A percentile compares a stretch with the other conserved stretches of the same genome.
These are phyloP conservation scores for Jaltomata sinuosa DNA, from an alignment of 257 asterid genomes.

Conservation along the genomic window DNA sequence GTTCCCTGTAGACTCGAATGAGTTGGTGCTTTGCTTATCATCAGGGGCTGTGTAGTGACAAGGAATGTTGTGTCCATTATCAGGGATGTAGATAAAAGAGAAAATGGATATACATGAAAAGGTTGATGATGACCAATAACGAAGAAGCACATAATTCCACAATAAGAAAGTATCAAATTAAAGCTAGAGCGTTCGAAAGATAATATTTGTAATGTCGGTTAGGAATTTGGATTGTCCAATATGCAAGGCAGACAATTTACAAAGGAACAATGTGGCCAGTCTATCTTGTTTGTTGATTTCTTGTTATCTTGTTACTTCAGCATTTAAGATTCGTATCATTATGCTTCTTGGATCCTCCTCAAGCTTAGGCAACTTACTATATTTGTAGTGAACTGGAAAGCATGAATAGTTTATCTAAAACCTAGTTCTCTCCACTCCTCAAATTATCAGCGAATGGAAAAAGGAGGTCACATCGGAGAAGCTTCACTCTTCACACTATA, in stretches of 20 bases:
- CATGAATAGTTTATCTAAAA: background rate
- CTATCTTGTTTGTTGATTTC: background rate
- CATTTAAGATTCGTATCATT: background rate
- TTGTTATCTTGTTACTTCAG: background rate
- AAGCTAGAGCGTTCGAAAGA: background rate
- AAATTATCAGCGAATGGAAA: background rate
- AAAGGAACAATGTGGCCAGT: background rate
- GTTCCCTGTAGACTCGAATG: conserved; percentile 19
- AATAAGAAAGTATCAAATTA: background rate
- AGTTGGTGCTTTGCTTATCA: conserved; percentile 13
- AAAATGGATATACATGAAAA: background rate
- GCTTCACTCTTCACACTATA: background rate
- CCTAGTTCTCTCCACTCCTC: background rate
- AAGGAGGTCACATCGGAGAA: background rate
- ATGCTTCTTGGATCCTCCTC: background rate
- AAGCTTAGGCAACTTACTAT: background rate
- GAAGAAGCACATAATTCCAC: background rate
- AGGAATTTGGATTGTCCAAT: background rate
- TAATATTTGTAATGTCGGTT: background rate
- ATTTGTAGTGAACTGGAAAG: background rate
- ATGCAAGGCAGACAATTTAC: background rate
- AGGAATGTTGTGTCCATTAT: background rate
- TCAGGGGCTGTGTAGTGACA: conserved; percentile 17
- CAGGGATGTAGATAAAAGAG: background rate
- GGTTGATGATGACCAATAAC: background rate